Evolutionary conservation across 768 basidiomycete genomes (phyloP).

Genomic region (Saitozyma podzolica): DNA sequence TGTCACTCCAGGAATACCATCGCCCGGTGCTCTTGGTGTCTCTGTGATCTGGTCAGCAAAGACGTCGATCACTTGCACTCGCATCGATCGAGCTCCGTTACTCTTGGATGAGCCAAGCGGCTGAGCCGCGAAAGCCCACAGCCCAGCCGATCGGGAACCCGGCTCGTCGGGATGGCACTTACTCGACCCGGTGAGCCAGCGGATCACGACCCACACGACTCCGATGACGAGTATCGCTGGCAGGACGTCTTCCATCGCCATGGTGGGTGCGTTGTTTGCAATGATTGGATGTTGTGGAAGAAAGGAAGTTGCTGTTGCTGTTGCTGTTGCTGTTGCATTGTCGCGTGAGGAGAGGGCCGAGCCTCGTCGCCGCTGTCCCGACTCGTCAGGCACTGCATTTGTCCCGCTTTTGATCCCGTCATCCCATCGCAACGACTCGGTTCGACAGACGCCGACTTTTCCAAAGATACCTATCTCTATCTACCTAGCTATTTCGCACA

Average conservation of each 20-base stretch:
- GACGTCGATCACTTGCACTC: background rate
- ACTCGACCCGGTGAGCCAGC: slow-evolving; percentile 29
- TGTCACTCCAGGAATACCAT: slow-evolving; percentile 35
- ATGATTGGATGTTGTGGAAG: too few species aligned
- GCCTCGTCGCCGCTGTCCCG: too few species aligned
- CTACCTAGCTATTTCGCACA: too few species aligned
- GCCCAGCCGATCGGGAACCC: background rate
- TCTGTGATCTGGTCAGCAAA: background rate
- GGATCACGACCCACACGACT: slow-evolving; percentile 28
- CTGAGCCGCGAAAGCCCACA: background rate
- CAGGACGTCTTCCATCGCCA: slow-evolving; percentile 32
- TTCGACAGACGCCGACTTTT: too few species aligned
- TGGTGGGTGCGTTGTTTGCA: too few species aligned
- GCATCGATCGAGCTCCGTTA: background rate
- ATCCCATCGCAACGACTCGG: too few species aligned
- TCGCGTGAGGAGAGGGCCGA: too few species aligned
- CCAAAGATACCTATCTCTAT: too few species aligned
- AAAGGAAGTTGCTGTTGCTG: too few species aligned
- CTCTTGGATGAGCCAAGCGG: background rate
- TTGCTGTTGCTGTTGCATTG: too few species aligned
- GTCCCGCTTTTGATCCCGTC: too few species aligned
- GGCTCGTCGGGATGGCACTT: slow-evolving; percentile 5
- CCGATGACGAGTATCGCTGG: slow-evolving; percentile 35
- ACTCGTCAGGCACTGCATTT: too few species aligned
- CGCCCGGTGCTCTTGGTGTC: slow-evolving; percentile 7